These are phyloP conservation scores for Begonia fuchsioides DNA, from an alignment of 306 rosid species.

Conservation along the genomic window DNA sequence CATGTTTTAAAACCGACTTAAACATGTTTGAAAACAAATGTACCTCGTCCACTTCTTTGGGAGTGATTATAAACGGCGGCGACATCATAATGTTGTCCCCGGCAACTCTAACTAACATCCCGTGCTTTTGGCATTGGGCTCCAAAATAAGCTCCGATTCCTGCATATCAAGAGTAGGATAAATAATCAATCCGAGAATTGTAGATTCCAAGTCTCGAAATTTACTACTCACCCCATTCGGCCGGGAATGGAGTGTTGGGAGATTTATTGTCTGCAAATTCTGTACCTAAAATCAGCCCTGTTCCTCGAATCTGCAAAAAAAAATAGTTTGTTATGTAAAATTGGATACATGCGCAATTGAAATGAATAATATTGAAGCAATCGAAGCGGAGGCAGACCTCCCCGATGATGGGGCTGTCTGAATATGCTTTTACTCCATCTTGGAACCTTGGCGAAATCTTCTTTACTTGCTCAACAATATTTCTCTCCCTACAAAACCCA, in stretches of 20 bases:
- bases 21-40: neutral
- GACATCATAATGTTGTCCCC: constrained; percentile 84
- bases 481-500: constrained; percentile 61
- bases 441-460: constrained; percentile 61
- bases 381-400: constrained; percentile 51
- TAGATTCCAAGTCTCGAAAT: too few species aligned
- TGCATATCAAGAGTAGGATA: constrained; percentile 1
- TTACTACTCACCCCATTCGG: constrained; percentile 73
- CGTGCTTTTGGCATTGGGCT: constrained; percentile 56
- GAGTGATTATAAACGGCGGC: constrained; percentile 59
- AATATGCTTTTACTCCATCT: constrained; percentile 66
- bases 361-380: neutral
- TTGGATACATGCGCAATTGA: neutral
- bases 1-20: too few species aligned
- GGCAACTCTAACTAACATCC: constrained; percentile 69
- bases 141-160: constrained; percentile 77
- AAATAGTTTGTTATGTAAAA: neutral
- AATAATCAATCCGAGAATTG: too few species aligned
- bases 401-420: constrained; percentile 77
- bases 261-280: constrained; percentile 83
- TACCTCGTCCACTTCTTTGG: constrained; percentile 74
- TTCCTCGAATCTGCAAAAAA: constrained; percentile 72
- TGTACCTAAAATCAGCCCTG: constrained; percentile 65
- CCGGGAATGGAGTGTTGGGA: constrained; percentile 74
- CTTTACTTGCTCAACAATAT: constrained; percentile 38